Conservation (phyloP, 495 filamentous ascomycete genomes). For the Penicillium desertorum region DNA sequence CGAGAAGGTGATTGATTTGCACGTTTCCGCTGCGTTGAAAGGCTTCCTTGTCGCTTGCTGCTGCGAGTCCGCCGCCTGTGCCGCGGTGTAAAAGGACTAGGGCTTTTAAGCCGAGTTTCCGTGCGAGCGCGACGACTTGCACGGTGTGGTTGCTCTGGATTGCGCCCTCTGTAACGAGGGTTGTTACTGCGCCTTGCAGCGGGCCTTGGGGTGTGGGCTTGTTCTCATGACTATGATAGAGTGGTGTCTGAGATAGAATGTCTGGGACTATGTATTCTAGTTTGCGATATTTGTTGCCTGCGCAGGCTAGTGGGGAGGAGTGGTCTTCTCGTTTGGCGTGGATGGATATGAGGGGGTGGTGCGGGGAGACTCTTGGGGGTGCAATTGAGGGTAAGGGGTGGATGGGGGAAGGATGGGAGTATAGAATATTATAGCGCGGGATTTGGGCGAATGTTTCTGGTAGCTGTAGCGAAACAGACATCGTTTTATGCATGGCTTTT, state of each 20-base stretch:
- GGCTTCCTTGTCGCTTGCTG: constrained; percentile 13
- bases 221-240: constrained; percentile 24
- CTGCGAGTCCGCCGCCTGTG: constrained; percentile 29
- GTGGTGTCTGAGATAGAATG: constrained; percentile 26
- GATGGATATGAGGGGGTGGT: constrained; percentile 26
- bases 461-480: constrained; percentile 19
- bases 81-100: constrained; percentile 33
- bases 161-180: constrained; percentile 43
- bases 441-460: constrained; percentile 32
- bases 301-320: constrained; percentile 35
- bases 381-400: constrained; percentile 31
- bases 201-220: constrained; percentile 12
- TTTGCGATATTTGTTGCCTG: constrained; percentile 48
- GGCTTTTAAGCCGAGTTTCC: constrained; percentile 28
- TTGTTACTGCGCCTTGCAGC: constrained; percentile 24
- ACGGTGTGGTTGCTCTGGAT: constrained; percentile 47
- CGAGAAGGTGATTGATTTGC: constrained; percentile 35
- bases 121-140: constrained; percentile 38
- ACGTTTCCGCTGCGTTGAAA: constrained; percentile 35
- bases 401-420: constrained; percentile 36
- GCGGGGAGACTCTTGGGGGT: constrained; percentile 8
- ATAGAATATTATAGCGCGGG: constrained; percentile 35
- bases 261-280: constrained; percentile 46
- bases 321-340: constrained; percentile 45
- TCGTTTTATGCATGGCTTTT: constrained; percentile 4